Percentiles rank a stretch among this genome's conserved stretches.
These are phyloP conservation scores for Rickenella mellea DNA, from an alignment of 768 basidiomycete genomes.

Conservation along the genomic window DNA sequence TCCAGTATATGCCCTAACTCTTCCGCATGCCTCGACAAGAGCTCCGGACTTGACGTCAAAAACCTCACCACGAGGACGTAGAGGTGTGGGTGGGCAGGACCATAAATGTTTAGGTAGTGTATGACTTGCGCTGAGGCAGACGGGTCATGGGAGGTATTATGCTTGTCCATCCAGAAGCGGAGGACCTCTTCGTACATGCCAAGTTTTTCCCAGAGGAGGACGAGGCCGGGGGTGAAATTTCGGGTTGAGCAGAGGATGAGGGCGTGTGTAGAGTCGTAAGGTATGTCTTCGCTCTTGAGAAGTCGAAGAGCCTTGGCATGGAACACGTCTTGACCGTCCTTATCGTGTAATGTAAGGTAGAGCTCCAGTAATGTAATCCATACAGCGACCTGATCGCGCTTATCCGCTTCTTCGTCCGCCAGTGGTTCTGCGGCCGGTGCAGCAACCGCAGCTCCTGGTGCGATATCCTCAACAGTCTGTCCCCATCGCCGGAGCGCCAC, in stretches of 20 bases:
- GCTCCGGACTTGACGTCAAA: conserved; percentile 70
- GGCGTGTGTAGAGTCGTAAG: conserved; percentile 86
- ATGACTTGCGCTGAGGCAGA: conserved; percentile 49
- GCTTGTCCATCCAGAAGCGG: conserved; percentile 83
- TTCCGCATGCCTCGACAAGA: conserved; percentile 58
- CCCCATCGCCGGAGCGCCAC: conserved; percentile 76
- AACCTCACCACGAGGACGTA: conserved; percentile 87
- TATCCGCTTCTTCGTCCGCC: conserved; percentile 42
- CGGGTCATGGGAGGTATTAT: conserved; percentile 18
- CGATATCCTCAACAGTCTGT: conserved; percentile 45
- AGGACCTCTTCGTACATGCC: conserved; percentile 96
- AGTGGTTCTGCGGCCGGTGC: conserved; percentile 11
- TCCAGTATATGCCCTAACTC: conserved; percentile 69
- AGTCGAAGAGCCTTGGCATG: conserved; percentile 66
- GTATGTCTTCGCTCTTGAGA: conserved; percentile 45
- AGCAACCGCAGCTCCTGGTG: conserved; percentile 9
- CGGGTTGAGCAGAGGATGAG: conserved; percentile 88
- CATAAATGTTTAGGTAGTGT: conserved; percentile 67
- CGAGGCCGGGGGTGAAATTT: conserved; percentile 74
- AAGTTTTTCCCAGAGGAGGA: conserved; percentile 85
- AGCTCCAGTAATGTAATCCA: conserved; percentile 97
- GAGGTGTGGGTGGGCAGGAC: conserved; percentile 57
- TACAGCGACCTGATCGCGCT: conserved; percentile 68
- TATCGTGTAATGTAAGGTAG: conserved; percentile 57
- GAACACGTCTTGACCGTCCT: conserved; percentile 18